Percentiles rank a stretch among this genome's conserved stretches.
phyloP scores from a whole-genome alignment of 305 asterid species.

The Rubia tinctorum region DNA sequence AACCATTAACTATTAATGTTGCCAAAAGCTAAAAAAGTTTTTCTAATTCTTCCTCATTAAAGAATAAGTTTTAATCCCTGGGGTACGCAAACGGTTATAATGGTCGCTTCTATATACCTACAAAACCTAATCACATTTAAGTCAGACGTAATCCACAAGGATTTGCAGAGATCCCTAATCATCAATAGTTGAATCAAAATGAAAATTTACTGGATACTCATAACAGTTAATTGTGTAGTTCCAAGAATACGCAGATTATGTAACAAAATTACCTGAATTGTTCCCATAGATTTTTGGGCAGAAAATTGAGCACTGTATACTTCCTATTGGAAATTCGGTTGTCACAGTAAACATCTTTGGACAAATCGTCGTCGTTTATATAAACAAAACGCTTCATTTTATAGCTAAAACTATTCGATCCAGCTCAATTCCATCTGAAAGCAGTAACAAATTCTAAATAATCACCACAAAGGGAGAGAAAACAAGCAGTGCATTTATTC shows the following conservation, averaged over 20 bases:
- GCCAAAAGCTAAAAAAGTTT: neutral
- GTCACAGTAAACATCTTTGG: conserved; percentile 66
- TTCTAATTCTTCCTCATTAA: neutral
- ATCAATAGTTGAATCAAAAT: neutral
- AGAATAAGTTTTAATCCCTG: neutral
- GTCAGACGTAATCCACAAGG: neutral
- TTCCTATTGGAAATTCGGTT: conserved; percentile 94
- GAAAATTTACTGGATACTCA: neutral
- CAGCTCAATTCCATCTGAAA: conserved; percentile 21
- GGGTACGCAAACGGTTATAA: neutral
- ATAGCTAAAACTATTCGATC: conserved; percentile 14
- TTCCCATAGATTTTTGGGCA: conserved; percentile 96
- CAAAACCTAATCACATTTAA: neutral
- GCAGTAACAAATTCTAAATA: conserved; percentile 5
- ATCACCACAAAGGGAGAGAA: neutral
- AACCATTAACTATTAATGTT: neutral
- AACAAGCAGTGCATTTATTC: neutral
- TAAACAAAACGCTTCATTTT: conserved; percentile 83
- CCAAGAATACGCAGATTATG: neutral
- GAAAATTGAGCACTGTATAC: conserved; percentile 87
- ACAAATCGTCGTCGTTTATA: conserved; percentile 74
- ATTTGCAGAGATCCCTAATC: neutral
- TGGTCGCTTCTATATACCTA: neutral
- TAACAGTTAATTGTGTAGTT: neutral
- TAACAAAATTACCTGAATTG: conserved; percentile 70